Evolutionary conservation across 208 protist genomes (phyloP), one percentile per base, ranked within the genome.

Genomic region (Leishmania lainsoni): DNA sequence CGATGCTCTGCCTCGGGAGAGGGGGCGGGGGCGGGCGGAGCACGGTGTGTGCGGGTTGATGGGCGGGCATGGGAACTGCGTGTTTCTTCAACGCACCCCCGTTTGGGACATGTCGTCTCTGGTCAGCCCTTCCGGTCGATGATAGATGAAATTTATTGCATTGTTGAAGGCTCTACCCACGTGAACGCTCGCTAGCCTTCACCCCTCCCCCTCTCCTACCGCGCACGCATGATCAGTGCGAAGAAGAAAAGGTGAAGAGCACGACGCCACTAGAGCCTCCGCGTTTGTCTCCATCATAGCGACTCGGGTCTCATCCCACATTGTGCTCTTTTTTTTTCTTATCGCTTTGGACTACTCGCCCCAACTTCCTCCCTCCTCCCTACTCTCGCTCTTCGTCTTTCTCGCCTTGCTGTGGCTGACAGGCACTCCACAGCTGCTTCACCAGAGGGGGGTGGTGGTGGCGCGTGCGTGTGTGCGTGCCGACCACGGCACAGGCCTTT

Each of bases 271-370:
- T 16, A n/a, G 26, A 22, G 54, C 54, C 54, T 58, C 22, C 54
- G 22, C 54, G 54, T 22, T 58, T 58, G 54, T 26, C 54, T 26
- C 22, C n/a, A 58, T 22, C 20, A 10, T 8, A 26, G 0, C 5
- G 17, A 22, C 54, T 9, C 54, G 17, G 20, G 17, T 58, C 17
- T 58, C 54, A 58, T 58, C 20, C 54, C 20, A 26, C 20, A 16
- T 58, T 58, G 54, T 22, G 0, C 16, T 8, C 39, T 70, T 49
- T 78, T 51, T 80, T 59, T 83, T 79, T 78, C n/a, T 68, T 65
- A 29, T 45, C 42, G 0, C 42, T 45, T 45, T 45, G 0, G 42
- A 45, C 52, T 20, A 45, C 56, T 72, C 49, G 10, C 16, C 49
- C 45, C n/a, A 56, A 56, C 20, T 68, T 35, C 29, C 42, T 81